A percentile compares a stretch with the other conserved stretches of the same genome.
These are phyloP conservation scores for Coelastrella sp. DNA, from an alignment of 139 green algal genomes.

Conservation along the genomic window DNA sequence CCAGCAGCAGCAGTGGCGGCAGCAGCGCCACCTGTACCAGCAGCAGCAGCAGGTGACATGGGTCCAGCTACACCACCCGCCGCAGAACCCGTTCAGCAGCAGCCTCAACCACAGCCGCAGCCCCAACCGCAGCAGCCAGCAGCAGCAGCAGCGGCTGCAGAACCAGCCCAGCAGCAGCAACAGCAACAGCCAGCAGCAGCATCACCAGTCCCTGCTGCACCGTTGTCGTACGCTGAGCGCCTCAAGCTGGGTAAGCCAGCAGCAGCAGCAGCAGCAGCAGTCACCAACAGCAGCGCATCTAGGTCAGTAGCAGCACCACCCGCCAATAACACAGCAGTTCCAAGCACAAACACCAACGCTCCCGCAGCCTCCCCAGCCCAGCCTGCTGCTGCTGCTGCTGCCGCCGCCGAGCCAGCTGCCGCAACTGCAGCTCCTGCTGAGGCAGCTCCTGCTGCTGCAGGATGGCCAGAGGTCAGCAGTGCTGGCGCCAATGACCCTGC, in stretches of 20 bases:
- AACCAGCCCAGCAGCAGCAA: constrained; percentile 30
- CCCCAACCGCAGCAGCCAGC: constrained; percentile 17
- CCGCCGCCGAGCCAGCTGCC: background rate
- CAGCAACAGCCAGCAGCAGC: constrained; percentile 19
- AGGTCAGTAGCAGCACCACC: background rate
- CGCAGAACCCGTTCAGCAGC: constrained; percentile 32
- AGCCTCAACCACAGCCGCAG: constrained; percentile 17
- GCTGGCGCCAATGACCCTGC: background rate
- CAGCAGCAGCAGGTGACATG: background rate
- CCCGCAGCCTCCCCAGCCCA: background rate
- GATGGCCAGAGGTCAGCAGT: background rate
- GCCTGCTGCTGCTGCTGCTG: background rate
- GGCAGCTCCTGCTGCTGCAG: background rate
- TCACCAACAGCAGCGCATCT: background rate
- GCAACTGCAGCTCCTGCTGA: background rate
- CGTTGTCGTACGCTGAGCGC: constrained; percentile 51
- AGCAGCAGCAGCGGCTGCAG: constrained; percentile 15
- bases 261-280: constrained; percentile 38
- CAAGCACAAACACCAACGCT: background rate
- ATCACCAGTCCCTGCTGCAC: constrained; percentile 46
- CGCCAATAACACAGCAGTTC: background rate
- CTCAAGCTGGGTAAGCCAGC: constrained; percentile 32
- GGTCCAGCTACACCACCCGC: constrained; percentile 12
- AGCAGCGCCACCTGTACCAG: no score
- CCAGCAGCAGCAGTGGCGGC: constrained; percentile 3